A percentile compares a stretch with the other conserved stretches of the same genome.
Evolutionary conservation across 768 basidiomycete genomes (phyloP).

Genomic region (Pleurotus tuber-regium): DNA sequence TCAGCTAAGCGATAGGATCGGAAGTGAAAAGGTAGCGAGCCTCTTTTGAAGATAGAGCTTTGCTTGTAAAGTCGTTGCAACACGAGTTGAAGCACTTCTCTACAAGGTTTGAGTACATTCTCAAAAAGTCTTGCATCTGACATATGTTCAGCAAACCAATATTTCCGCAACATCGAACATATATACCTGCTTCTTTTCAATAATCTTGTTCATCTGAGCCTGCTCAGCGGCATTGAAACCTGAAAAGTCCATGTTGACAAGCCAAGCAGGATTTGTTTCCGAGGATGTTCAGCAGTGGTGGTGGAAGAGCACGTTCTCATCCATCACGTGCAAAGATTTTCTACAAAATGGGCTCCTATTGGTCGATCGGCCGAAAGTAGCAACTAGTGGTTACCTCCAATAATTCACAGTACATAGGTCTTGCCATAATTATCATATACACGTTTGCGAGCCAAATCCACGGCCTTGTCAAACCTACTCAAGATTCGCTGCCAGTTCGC

Average conservation of each 20-base stretch:
- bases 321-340: slow-evolving; percentile 8
- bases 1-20: slow-evolving; percentile 1
- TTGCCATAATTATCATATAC: too few species aligned
- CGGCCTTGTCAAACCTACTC: not conserved
- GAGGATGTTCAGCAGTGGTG: slow-evolving; percentile 14
- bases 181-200: slow-evolving; percentile 93
- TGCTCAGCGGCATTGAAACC: slow-evolving; percentile 87
- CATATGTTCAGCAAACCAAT: slow-evolving; percentile 6
- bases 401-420: too few species aligned
- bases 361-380: slow-evolving; percentile 3
- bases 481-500: not conserved
- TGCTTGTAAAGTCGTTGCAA: slow-evolving; percentile 96
- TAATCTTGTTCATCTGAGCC: slow-evolving; percentile 92
- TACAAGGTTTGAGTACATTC: slow-evolving; percentile 90
- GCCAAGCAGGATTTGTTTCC: slow-evolving; percentile 6
- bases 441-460: too few species aligned
- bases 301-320: slow-evolving; percentile 11
- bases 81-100: slow-evolving; percentile 96
- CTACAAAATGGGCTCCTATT: slow-evolving; percentile 2
- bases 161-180: not conserved
- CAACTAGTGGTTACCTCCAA: not conserved
- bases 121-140: slow-evolving; percentile 98
- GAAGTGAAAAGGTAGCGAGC: slow-evolving; percentile 32
- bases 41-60: slow-evolving; percentile 91
- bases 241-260: slow-evolving; percentile 80